phyloP scores from a whole-genome alignment of 2,329 filamentous ascomycete species.

The Alternaria dauci region DNA sequence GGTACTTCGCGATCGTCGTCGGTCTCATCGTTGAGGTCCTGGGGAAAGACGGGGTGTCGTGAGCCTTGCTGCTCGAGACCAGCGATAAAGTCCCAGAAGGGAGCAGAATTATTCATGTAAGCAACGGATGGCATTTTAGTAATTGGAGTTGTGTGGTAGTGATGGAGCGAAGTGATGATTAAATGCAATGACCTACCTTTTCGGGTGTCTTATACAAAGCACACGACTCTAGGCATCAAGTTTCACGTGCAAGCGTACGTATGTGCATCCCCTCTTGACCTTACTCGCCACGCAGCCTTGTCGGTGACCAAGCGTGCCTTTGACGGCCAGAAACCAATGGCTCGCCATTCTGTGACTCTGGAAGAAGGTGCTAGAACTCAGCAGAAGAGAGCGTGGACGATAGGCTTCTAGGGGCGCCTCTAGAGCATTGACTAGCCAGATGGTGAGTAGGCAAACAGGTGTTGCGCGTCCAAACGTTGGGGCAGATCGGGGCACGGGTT shows the following conservation, averaged over 20 bases:
- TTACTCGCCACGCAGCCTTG: constrained; percentile 35
- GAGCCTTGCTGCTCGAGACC: constrained; percentile 58
- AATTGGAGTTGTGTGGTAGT: constrained; percentile 9
- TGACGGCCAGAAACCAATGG: constrained; percentile 31
- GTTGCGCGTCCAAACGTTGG: constrained; percentile 37
- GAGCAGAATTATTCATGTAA: constrained; percentile 62
- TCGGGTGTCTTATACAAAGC: constrained; percentile 36
- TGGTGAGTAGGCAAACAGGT: constrained; percentile 30
- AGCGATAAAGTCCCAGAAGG: constrained; percentile 66
- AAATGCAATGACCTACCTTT: constrained; percentile 21
- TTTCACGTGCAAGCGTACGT: constrained; percentile 43
- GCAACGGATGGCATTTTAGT: constrained; percentile 61
- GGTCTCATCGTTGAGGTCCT: constrained; percentile 42
- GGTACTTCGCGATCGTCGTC: constrained; percentile 34
- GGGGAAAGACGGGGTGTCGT: constrained; percentile 57
- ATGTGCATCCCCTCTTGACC: constrained; percentile 22
- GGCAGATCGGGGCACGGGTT: constrained; percentile 23
- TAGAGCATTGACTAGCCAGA: constrained; percentile 20
- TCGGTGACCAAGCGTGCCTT: constrained; percentile 9
- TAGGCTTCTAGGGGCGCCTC: constrained; percentile 30
- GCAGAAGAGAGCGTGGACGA: constrained; percentile 32
- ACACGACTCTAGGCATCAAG: constrained; percentile 37
- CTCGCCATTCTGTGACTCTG: not conserved
- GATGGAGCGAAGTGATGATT: constrained; percentile 15
- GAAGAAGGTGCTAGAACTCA: constrained; percentile 31